Evolutionary conservation across 2,329 filamentous ascomycete genomes (phyloP).

Genomic region (Aureobasidium sp.): DNA sequence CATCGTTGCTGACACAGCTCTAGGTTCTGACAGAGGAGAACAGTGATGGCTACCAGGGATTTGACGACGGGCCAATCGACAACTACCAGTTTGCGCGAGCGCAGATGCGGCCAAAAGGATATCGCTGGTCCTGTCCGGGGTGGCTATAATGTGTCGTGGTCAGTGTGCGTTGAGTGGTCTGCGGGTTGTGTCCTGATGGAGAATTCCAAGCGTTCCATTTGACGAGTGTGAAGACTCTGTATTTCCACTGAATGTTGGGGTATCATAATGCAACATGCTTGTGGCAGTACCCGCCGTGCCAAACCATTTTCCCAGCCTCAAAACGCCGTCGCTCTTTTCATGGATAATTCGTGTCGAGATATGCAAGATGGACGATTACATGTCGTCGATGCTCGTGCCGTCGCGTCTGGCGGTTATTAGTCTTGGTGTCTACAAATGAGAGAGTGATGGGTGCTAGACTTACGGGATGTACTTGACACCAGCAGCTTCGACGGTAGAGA

Average conservation of each 20-base stretch:
- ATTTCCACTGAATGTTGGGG: neutral
- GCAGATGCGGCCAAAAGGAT: constrained; percentile 6
- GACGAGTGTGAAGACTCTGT: neutral
- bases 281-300: neutral
- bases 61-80: neutral
- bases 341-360: constrained; percentile 4
- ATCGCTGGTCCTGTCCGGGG: constrained; percentile 1
- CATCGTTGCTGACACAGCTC: neutral
- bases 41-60: neutral
- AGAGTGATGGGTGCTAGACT: constrained; percentile 19
- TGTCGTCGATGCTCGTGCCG: constrained; percentile 12
- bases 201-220: neutral
- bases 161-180: neutral
- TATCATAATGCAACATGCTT: constrained; percentile 4
- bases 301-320: constrained; percentile 1
- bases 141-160: neutral
- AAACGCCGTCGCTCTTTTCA: constrained; percentile 13
- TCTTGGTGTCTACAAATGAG: neutral
- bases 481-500: constrained; percentile 50
- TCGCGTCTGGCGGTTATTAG: constrained; percentile 12
- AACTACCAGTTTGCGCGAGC: neutral
- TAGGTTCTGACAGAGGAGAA: constrained; percentile 2
- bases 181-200: neutral
- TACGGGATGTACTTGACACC: constrained; percentile 57
- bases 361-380: neutral